phyloP scores from a whole-genome alignment of 345 rosid genomes.

The Populus davidiana region DNA sequence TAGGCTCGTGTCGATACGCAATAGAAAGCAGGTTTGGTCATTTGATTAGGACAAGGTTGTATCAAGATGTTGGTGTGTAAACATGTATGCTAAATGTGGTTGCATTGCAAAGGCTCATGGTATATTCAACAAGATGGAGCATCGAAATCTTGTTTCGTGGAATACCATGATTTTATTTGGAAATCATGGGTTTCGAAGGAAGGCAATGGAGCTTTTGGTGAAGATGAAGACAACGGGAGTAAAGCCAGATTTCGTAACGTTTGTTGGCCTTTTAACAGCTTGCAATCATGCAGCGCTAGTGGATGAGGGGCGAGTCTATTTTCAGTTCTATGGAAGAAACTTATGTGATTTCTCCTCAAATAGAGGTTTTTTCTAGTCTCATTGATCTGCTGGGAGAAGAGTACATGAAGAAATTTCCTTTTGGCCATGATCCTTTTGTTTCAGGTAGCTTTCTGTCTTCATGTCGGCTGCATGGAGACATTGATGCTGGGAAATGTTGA shows the following conservation, averaged over 20 bases:
- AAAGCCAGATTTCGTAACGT: constrained; percentile 55
- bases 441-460: constrained; percentile 64
- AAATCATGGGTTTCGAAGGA: constrained; percentile 51
- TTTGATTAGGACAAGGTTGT: constrained; percentile 36
- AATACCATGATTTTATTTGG: constrained; percentile 58
- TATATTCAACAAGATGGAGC: constrained; percentile 40
- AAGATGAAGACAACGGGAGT: constrained; percentile 39
- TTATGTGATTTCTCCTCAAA: constrained; percentile 43
- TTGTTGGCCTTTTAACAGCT: constrained; percentile 52
- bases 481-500: constrained; percentile 40
- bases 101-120: constrained; percentile 36
- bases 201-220: constrained; percentile 45
- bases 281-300: constrained; percentile 64
- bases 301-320: constrained; percentile 44
- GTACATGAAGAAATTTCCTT: constrained; percentile 32
- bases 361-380: constrained; percentile 61
- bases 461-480: constrained; percentile 48
- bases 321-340: constrained; percentile 44
- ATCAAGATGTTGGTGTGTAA: constrained; percentile 49
- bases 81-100: constrained; percentile 75
- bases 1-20: constrained; percentile 42
- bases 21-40: constrained; percentile 52
- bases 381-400: constrained; percentile 61
- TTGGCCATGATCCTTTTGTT: constrained; percentile 45
- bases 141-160: constrained; percentile 53